A percentile compares a stretch with the other conserved stretches of the same genome.
Conservation (phyloP, 257 asterid species). For the Solanum ahanhuiri region DNA sequence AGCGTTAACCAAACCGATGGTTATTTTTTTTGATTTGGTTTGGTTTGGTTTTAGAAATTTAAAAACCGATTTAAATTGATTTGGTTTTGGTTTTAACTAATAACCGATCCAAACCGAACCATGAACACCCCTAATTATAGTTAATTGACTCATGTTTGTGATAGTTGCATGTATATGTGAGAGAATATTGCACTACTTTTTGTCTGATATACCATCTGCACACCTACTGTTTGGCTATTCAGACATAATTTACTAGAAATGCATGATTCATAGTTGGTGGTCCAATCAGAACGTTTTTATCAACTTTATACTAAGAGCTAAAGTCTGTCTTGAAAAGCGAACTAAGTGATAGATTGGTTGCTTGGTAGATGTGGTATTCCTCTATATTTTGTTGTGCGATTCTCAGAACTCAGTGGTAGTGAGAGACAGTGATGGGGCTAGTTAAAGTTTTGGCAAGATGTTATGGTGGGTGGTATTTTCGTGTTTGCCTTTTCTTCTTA, state of each 20-base stretch:
- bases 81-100: too few relatives aligned
- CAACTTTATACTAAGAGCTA: neutral
- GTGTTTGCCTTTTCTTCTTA: neutral
- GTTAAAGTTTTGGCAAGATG: neutral
- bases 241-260: neutral
- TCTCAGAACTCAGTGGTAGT: neutral
- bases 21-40: too few relatives aligned
- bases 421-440: neutral
- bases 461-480: neutral
- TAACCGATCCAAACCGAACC: too few relatives aligned
- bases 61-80: too few relatives aligned
- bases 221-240: neutral
- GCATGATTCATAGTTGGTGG: neutral
- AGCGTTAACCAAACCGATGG: too few relatives aligned
- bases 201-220: neutral
- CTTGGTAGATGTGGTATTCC: neutral
- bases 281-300: neutral
- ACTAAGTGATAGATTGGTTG: neutral
- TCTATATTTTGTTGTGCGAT: neutral
- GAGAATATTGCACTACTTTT: neutral
- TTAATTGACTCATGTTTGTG: neutral
- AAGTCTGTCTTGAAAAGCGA: neutral
- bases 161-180: neutral
- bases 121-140: neutral
- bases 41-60: too few relatives aligned